phyloP scores from a whole-genome alignment of 108 stramenopile species.

The Aurantiochytrium sp. region DNA sequence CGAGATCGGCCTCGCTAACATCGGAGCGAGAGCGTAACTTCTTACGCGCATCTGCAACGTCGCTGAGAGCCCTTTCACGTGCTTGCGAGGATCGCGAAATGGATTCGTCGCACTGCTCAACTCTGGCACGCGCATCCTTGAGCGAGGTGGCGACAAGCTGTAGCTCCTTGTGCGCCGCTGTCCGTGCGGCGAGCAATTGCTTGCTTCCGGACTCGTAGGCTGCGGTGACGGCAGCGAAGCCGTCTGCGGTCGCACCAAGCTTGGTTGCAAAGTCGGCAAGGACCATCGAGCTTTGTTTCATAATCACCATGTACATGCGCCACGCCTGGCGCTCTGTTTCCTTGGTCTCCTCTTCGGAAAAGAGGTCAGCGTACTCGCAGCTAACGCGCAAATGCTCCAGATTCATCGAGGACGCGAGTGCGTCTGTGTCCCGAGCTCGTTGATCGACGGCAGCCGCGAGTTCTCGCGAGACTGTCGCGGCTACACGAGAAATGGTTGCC shows the following conservation, averaged over 20 bases:
- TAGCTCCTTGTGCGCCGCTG: neutral
- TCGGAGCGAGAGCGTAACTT: neutral
- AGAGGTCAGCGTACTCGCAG: neutral
- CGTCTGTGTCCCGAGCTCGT: neutral
- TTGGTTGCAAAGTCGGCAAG: neutral
- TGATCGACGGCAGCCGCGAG: neutral
- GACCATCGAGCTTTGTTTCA: conserved; percentile 10
- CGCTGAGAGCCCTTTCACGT: neutral
- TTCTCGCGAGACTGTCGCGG: neutral
- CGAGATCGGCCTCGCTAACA: neutral
- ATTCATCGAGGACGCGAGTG: neutral
- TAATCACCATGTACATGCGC: conserved; percentile 12
- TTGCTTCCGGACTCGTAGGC: neutral
- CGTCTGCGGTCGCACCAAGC: neutral
- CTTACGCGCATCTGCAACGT: neutral
- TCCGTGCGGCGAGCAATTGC: neutral
- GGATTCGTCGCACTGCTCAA: neutral
- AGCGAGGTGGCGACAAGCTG: neutral
- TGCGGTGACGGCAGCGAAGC: neutral
- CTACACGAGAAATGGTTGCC: neutral
- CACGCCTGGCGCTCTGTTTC: conserved; percentile 1
- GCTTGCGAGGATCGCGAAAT: neutral
- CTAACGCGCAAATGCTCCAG: neutral
- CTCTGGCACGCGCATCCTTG: neutral
- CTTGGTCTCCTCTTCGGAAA: neutral